A percentile compares a stretch with the other conserved stretches of the same genome.
These are phyloP conservation scores for Termitomyces sp. DNA, from an alignment of 768 basidiomycete species.

Conservation along the genomic window DNA sequence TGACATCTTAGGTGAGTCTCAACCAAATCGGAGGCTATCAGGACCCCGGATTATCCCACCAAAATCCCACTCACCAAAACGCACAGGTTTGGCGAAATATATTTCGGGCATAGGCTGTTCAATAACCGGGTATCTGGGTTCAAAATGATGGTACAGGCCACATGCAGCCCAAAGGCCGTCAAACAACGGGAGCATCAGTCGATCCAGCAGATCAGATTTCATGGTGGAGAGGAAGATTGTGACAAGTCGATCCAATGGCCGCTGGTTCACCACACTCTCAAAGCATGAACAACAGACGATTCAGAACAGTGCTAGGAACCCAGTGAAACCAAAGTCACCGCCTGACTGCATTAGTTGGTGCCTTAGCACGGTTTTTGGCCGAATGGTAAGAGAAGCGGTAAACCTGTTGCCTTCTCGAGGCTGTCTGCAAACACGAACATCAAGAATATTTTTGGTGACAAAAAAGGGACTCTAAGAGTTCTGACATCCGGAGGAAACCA, in stretches of 20 bases:
- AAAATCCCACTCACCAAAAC: background rate
- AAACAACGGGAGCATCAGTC: background rate
- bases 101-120: background rate
- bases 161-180: background rate
- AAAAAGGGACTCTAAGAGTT: background rate
- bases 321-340: too few relatives aligned
- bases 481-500: too few relatives aligned
- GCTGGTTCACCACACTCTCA: background rate
- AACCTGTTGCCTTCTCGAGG: background rate
- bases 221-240: background rate
- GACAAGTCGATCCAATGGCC: background rate
- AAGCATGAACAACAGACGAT: background rate
- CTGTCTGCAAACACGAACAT: background rate
- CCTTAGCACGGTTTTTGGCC: background rate
- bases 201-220: background rate
- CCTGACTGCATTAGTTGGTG: too few relatives aligned
- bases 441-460: background rate
- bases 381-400: background rate
- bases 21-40: slow-evolving; percentile 8
- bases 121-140: background rate
- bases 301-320: background rate
- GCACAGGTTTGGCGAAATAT: background rate
- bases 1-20: slow-evolving; percentile 10
- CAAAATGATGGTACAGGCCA: background rate
- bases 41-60: background rate